These are phyloP conservation scores for Ustilago sp. DNA, from an alignment of 1,284 basidiomycete genomes.

Conservation along the genomic window DNA sequence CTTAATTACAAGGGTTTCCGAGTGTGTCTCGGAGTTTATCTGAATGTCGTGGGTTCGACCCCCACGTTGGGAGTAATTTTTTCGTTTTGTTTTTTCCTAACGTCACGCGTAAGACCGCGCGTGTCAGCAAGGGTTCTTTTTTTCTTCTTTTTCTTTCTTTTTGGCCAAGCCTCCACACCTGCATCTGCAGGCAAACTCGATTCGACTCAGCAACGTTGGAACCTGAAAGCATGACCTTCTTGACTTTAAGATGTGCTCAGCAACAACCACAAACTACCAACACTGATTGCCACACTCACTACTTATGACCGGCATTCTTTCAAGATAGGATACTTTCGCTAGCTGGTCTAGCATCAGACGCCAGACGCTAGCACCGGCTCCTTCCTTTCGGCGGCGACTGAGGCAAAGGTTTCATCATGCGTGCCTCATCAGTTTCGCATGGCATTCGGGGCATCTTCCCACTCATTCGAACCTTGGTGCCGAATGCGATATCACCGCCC, in stretches of 20 bases:
- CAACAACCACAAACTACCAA: not conserved
- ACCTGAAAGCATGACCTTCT: slow-evolving; percentile 10
- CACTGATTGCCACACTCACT: not conserved
- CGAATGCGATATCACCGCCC: slow-evolving; percentile 36
- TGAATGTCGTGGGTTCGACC: slow-evolving; percentile 69
- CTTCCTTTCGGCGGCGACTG: not conserved
- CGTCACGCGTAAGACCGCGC: slow-evolving; percentile 3
- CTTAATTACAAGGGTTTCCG: slow-evolving; percentile 60
- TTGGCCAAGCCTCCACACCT: slow-evolving; percentile 6
- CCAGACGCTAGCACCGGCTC: not conserved
- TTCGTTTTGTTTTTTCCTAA: slow-evolving; percentile 5
- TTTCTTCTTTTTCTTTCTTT: not conserved
- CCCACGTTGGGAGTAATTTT: slow-evolving; percentile 64
- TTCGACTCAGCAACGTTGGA: slow-evolving; percentile 11
- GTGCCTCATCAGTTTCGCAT: slow-evolving; percentile 10
- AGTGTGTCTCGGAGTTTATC: slow-evolving; percentile 45
- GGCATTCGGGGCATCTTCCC: slow-evolving; percentile 61
- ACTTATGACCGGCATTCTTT: not conserved
- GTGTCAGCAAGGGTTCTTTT: not conserved
- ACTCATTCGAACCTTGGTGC: slow-evolving; percentile 33
- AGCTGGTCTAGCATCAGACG: not conserved
- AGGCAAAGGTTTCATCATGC: slow-evolving; percentile 16
- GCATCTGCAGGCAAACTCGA: not conserved
- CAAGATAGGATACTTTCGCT: not conserved
- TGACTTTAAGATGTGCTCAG: not conserved